Evolutionary conservation across 225 moss, liverwort and hornwort species (phyloP), one percentile per base, ranked within the genome.

Genomic region (Physcomitrium patens): DNA sequence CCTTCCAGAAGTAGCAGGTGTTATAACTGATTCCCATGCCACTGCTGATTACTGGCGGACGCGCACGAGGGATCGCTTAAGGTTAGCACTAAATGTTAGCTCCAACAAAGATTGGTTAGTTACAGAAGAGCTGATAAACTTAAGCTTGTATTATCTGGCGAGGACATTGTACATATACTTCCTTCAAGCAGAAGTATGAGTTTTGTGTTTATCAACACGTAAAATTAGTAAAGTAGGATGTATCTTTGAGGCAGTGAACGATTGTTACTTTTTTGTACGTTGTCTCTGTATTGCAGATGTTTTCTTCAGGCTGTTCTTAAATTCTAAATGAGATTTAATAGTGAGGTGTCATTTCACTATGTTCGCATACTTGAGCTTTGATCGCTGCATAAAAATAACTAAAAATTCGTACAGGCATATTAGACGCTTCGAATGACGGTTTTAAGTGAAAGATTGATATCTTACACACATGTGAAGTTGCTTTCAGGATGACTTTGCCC

Each of bases 11-110:
- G 86, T 86, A 65, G 86, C 81, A 60, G 79, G 76, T 20, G 77
- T 81, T 42, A 75, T 89, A 18, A 86, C 79, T 63, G 89, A 89
- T 75, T 89, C 89, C 46, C 54, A 81, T 0, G 57, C 77, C 27
- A 8, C 74, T 61, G 77, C 86, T 0, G 2, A 89, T 0, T 86
- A 81, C 7, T 89, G 86, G 89, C 46, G 0, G 1, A 37, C 13
- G 8, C 81, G 81, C 3, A 77, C 75, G 13, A 85, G 17, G 50
- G 14, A 79, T 56, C 46, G 56, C 52, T 75, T 86, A 46, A 86
- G 83, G 85, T 89, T 63, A 0, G 78, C 1, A 58, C 22, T 43
- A 56, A 27, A 61, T 67, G 47, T 26, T 9, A 19, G 41, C 64
- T 31, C 1, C 0, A 0, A 11, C 3, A 14, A 43, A 10, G 11